Evolutionary conservation across 2,329 filamentous ascomycete genomes (phyloP).

Genomic region (Alternaria sp.): DNA sequence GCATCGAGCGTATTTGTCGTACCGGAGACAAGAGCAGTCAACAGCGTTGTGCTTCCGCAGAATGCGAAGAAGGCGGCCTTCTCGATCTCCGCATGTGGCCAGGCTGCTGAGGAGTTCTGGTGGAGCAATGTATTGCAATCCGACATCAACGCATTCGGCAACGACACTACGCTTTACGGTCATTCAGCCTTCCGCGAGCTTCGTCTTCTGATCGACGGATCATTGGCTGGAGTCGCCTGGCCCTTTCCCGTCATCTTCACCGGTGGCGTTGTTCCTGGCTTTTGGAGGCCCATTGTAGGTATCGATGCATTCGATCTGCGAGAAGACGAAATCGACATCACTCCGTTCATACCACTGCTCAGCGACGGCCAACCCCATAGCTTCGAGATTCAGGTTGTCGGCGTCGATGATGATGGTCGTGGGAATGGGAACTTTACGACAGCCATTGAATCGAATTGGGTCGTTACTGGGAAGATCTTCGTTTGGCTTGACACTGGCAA

Average conservation of each 20-base stretch:
- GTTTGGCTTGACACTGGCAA: constrained; percentile 68
- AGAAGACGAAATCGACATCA: constrained; percentile 83
- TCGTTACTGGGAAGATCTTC: constrained; percentile 80
- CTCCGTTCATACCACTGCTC: constrained; percentile 74
- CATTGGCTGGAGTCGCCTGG: constrained; percentile 77
- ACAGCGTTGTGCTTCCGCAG: constrained; percentile 66
- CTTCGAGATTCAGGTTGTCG: constrained; percentile 71
- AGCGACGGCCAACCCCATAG: constrained; percentile 69
- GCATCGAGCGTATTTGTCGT: constrained; percentile 71
- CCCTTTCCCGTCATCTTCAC: constrained; percentile 85
- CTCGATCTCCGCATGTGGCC: constrained; percentile 78
- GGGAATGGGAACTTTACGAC: constrained; percentile 58
- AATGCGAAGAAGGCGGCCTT: constrained; percentile 74
- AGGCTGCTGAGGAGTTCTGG: constrained; percentile 82
- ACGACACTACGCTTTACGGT: constrained; percentile 66
- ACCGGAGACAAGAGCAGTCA: constrained; percentile 67
- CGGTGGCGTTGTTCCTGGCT: constrained; percentile 75
- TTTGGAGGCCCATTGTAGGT: constrained; percentile 80
- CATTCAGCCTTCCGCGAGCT: constrained; percentile 79
- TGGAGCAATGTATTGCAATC: constrained; percentile 76
- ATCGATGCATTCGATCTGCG: constrained; percentile 79
- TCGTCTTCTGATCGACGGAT: constrained; percentile 75
- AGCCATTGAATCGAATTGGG: constrained; percentile 71
- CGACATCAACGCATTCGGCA: constrained; percentile 64
- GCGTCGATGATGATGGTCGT: constrained; percentile 64